Evolutionary conservation across 2,329 filamentous ascomycete genomes (phyloP), one percentile per base, ranked within the genome.

Genomic region (Lachnellula arida): DNA sequence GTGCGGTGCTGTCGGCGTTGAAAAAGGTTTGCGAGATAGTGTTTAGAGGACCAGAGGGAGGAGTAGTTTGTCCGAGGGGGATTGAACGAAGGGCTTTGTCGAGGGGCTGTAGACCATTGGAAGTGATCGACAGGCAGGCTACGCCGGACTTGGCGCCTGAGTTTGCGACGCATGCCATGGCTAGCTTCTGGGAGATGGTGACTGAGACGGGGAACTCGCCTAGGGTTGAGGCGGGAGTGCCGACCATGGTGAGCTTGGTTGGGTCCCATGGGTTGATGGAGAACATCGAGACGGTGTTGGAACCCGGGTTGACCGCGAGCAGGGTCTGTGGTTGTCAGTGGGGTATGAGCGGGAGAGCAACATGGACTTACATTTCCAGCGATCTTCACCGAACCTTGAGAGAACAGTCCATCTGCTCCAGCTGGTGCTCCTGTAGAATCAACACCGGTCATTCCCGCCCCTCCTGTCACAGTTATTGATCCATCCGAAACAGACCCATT

Each of bases 1-100:
- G 70, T 2, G 70, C 74, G 0, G 66, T 70, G 58, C 81, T 75
- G 51, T 86, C 81, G 0, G 68, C 68, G 0, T 79, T 81, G 70
- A 85, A 86, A 66, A 85, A 81, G 0, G 77, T 73, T 7, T 86
- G 81, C 0, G 82, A 84, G 2, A 86, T 74, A 0, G 80, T 84
- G 67, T 84, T 84, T 2, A 72, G 68, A 0, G 83, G 82, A 0
- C 82, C 84, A 0, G 72, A 67, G 0, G 84, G 82, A 0, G 84
- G 84, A 0, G 79, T 85, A 0, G 75, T 76, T 64, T 86, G 84
- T 1, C 71, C 68, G 1, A 86, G 63, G 12, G 77, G 72, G 56
- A 85, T 77, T 0, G 71, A 54, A 0, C 77, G 74, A 0, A 79
- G 72, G 14, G 39, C 4, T 1, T 54, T 67, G 54, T 82, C 79